Evolutionary conservation across 2,329 filamentous ascomycete species (phyloP).

Genomic region (Camillea tinctor): DNA sequence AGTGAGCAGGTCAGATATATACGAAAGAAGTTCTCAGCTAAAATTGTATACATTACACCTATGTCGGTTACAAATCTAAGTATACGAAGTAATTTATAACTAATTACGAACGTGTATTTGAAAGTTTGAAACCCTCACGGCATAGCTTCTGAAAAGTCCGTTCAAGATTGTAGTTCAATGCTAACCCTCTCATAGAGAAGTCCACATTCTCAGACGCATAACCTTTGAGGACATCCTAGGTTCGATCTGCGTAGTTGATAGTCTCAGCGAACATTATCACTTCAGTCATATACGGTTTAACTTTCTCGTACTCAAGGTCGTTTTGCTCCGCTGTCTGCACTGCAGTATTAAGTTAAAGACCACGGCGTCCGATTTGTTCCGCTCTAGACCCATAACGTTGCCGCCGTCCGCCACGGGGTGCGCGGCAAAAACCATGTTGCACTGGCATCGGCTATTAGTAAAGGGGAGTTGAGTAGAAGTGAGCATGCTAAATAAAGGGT

Average conservation of each 20-base stretch:
- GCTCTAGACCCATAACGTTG: slow-evolving; percentile 9
- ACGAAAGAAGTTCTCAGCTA: too few relatives aligned
- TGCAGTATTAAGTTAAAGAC: slow-evolving; percentile 3
- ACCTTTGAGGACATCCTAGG: slow-evolving; percentile 18
- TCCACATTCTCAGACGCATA: slow-evolving; percentile 22
- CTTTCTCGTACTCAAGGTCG: not conserved
- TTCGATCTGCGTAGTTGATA: slow-evolving; percentile 23
- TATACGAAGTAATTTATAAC: too few relatives aligned
- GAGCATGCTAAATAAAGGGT: too few relatives aligned
- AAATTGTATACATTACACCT: too few relatives aligned
- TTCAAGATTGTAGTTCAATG: slow-evolving; percentile 17
- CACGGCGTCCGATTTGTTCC: slow-evolving; percentile 1
- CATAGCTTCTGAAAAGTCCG: slow-evolving; percentile 8
- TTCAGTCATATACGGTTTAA: not conserved
- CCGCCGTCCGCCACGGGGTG: not conserved
- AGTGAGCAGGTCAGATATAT: too few relatives aligned
- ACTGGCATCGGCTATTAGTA: slow-evolving; percentile 1
- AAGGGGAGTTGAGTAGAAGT: too few relatives aligned
- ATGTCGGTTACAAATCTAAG: too few relatives aligned
- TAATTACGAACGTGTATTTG: too few relatives aligned
- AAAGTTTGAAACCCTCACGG: slow-evolving; percentile 3
- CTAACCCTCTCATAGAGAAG: slow-evolving; percentile 17
- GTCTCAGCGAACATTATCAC: slow-evolving; percentile 14
- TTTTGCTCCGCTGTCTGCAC: slow-evolving; percentile 4
- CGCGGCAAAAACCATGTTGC: not conserved